Evolutionary conservation across 2,329 filamentous ascomycete genomes (phyloP).

Genomic region (Aspergillus flavus): DNA sequence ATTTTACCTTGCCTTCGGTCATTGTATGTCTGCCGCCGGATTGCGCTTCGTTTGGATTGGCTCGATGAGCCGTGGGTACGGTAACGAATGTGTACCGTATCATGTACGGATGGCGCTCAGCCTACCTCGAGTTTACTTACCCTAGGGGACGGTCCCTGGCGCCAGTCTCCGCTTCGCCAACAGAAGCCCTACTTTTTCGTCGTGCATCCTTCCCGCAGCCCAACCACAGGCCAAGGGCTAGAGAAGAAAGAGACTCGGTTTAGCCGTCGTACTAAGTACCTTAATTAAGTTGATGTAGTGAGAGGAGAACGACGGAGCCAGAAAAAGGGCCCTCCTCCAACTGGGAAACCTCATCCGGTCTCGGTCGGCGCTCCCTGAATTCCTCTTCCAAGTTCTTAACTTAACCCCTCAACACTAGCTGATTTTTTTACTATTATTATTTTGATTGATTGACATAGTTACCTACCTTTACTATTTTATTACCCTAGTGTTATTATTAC

Average conservation of each 20-base stretch:
- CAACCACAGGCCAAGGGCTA: conserved; percentile 18
- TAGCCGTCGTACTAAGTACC: conserved; percentile 7
- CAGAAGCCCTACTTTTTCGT: conserved; percentile 20
- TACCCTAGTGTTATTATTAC: conserved; percentile 10
- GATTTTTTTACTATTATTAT: conserved; percentile 13
- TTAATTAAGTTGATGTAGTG: conserved; percentile 9
- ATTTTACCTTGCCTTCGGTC: neutral
- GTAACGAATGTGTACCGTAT: conserved; percentile 10
- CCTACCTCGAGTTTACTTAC: neutral
- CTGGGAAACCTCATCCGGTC: conserved; percentile 19
- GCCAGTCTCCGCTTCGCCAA: conserved; percentile 24
- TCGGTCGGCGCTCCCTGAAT: conserved; percentile 27
- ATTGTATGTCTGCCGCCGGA: neutral
- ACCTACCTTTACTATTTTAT: conserved; percentile 11
- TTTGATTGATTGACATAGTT: conserved; percentile 19
- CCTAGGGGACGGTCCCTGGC: conserved; percentile 22
- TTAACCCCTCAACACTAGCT: conserved; percentile 12
- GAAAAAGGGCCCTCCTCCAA: conserved; percentile 5
- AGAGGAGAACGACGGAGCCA: conserved; percentile 1
- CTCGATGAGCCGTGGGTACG: neutral
- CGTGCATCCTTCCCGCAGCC: conserved; percentile 16
- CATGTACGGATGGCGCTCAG: conserved; percentile 2
- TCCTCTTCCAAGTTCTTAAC: conserved; percentile 19
- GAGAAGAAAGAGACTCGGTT: conserved; percentile 6
- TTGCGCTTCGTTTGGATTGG: neutral